Evolutionary conservation across 495 filamentous ascomycete genomes (phyloP), one percentile per base, ranked within the genome.

Genomic region (Letharia lupina): DNA sequence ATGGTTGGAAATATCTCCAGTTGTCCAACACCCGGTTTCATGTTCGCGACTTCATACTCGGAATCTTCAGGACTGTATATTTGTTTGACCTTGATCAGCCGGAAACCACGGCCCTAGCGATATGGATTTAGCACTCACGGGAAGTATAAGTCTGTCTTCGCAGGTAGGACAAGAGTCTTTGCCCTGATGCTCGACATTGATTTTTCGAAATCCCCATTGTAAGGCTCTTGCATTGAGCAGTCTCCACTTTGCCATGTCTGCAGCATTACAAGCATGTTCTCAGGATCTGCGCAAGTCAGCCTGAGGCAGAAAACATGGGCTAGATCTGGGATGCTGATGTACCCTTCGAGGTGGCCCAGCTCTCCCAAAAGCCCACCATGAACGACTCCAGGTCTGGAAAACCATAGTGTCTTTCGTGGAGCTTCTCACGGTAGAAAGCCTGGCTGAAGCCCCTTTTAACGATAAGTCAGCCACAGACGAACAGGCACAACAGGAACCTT

Each of bases 171-270:
- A 37, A 90, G 73, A 0, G 82, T 82, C 68, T 86, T 88, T 9
- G 86, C 87, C 71, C 86, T 86, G 70, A 89, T 89, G 40, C 80
- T 83, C 56, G 79, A 78, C 84, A 90, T 80, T 1, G 87, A 85
- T 50, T 81, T 80, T 62, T 82, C 80, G 66, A 89, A 86, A 69
- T 87, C 77, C 20, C 86, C 85, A 66, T 86, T 82, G 66, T 89
- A 89, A 35, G 81, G 82, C 60, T 82, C 81, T 70, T 89, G 86
- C 40, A 80, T 70, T 2, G 85, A 86, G 65, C 83, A 81, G 69
- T 91, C 85, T 39, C 81, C 88, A 63, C 82, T 79, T 73, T 91
- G 87, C 88, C 88, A 91, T n/a, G 87, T 90, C 62, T 86, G 81
- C 8, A 86, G 72, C 86, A 90, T 87, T 1, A 79, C 81, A 2